Base-by-base conservation (phyloP, 2,329 filamentous ascomycete species). In the Cladosporium sp. region DNA sequence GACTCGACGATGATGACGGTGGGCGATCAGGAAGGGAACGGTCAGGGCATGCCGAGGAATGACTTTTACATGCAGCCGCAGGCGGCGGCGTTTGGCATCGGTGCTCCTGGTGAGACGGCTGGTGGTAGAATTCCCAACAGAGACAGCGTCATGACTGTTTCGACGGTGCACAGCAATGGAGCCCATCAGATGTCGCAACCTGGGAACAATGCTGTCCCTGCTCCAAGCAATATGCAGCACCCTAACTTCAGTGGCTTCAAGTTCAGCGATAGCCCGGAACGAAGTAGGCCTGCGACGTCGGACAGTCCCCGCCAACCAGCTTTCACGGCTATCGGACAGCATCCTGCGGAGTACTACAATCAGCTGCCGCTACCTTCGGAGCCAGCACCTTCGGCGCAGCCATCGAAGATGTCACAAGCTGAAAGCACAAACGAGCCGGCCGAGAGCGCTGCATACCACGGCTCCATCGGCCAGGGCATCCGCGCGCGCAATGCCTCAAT, bases 1-100 rank as follows among this genome's bases (percentile, higher is more conserved):
- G 50, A 49, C 28, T 45, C 48, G 4, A 55, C 53, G 7, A 48
- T 49, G 3, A 48, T 54, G 16, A 56, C 54, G 1, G 14, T 55
- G 32, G 43, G 35, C 10, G 50, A 46, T 40, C 42, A 31, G 1
- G 50, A 46, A 2, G 22, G 22, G 7, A 54, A 56, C 11, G 52
- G 46, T 28, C 37, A 43, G n/a, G 48, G 48, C 16, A 53, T 43
- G 19, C 46, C 55, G 14, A 19, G 57, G 11, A 49, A 38, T 10
- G 54, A 48, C 9, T 58, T 60, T 38, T 58, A 60, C 43, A 54
- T 58, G 60, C 59, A 59, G 33, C 61, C 60, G 11, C 45, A 54
- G 19, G 56, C 61, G 34, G 52, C 60, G 18, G 56, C 54, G 9
- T 52, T 57, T 22, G 50, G 53, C 1, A 42, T 33, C 16, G 16